phyloP scores from a whole-genome alignment of 768 basidiomycete genomes.

The Leccinum rimulosum region DNA sequence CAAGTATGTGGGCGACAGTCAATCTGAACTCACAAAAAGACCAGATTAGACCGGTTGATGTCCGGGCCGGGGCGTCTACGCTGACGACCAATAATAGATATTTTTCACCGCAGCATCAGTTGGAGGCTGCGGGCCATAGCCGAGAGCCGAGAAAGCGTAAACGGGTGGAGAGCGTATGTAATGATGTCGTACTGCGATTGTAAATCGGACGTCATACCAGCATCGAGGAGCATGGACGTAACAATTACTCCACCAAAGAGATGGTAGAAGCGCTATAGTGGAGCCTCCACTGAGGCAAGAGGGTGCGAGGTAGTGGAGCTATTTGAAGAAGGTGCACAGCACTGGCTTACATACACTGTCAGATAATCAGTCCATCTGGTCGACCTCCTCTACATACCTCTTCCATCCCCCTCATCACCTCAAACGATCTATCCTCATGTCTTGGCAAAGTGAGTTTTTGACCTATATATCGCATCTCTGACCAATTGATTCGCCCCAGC shows the following conservation, averaged over 20 bases:
- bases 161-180: background rate
- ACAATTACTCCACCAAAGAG: background rate
- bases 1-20: too few species aligned
- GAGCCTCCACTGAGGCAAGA: too few species aligned
- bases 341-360: constrained; percentile 26
- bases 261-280: background rate
- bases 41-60: background rate
- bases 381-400: background rate
- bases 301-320: too few species aligned
- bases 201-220: background rate
- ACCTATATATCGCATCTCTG: background rate
- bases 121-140: too few species aligned
- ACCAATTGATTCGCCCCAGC: constrained; percentile 49
- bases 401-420: constrained; percentile 5
- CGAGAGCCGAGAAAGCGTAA: background rate
- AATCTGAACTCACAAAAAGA: too few species aligned
- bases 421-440: constrained; percentile 42
- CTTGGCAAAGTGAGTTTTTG: constrained; percentile 67
- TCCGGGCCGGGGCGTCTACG: background rate
- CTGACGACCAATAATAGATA: background rate
- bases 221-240: background rate
- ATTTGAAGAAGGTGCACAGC: constrained; percentile 6
- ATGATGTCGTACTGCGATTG: background rate
- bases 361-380: constrained; percentile 31
- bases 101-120: background rate